Percentiles rank a stretch among this genome's conserved stretches.
Conservation (phyloP, 371 early-diverging fungal species). For the Circinella umbellata region DNA sequence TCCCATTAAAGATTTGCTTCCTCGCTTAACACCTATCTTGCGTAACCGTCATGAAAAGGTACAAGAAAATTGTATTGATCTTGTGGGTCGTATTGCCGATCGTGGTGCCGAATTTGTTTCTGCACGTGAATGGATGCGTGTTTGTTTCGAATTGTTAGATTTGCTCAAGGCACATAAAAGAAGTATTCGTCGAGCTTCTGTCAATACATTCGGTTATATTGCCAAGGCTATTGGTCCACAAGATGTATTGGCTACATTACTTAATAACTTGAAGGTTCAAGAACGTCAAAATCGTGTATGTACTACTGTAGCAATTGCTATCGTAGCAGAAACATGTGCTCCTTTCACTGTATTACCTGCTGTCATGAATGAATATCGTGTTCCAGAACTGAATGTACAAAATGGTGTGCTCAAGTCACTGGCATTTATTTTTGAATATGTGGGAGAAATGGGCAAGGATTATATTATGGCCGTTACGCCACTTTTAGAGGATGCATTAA, state of each 20-base stretch:
- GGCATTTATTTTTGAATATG: conserved; percentile 97
- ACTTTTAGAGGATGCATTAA: conserved; percentile 95
- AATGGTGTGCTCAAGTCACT: conserved; percentile 97
- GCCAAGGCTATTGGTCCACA: conserved; percentile 99
- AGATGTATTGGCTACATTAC: conserved; percentile 95
- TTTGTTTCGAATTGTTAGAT: conserved; percentile 96
- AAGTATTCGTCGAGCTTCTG: conserved; percentile 94
- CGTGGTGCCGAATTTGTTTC: conserved; percentile 98
- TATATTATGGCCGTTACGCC: conserved; percentile 96
- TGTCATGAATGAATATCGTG: conserved; percentile 98
- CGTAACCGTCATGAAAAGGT: conserved; percentile 98
- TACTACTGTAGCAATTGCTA: conserved; percentile 97
- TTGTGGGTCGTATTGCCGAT: conserved; percentile 97
- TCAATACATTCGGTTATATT: conserved; percentile 98
- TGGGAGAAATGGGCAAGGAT: conserved; percentile 96
- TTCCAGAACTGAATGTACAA: conserved; percentile 97
- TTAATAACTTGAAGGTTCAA: conserved; percentile 97
- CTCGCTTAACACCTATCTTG: conserved; percentile 95
- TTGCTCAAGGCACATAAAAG: conserved; percentile 95
- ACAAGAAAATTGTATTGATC: conserved; percentile 91
- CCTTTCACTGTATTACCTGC: conserved; percentile 98
- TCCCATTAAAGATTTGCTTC: conserved; percentile 96
- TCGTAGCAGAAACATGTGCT: conserved; percentile 90
- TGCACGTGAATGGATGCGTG: conserved; percentile 99
- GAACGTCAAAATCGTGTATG: conserved; percentile 98